phyloP scores from a whole-genome alignment of 148 eudicot species.

The Nyssa sinensis region DNA sequence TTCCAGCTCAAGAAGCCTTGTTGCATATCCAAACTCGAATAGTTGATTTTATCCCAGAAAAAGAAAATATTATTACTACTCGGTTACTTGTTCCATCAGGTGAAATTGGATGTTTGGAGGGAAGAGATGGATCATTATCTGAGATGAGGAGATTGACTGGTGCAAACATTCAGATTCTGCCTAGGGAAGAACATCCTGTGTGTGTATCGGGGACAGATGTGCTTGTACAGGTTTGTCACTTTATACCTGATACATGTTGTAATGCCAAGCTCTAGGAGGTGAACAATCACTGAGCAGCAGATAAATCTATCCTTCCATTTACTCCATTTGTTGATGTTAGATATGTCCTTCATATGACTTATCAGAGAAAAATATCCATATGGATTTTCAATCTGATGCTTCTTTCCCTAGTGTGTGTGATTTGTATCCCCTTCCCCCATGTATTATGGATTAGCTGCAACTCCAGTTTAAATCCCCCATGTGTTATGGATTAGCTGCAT shows the following conservation, averaged over 20 bases:
- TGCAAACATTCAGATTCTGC: constrained; percentile 74
- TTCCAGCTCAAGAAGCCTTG: constrained; percentile 99
- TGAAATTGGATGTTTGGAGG: constrained; percentile 66
- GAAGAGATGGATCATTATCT: constrained; percentile 54
- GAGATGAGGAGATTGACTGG: constrained; percentile 68
- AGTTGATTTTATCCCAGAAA: constrained; percentile 76
- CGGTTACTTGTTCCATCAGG: constrained; percentile 68
- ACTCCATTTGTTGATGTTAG: background rate
- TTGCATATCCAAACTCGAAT: constrained; percentile 93
- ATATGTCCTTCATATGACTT: constrained; percentile 5
- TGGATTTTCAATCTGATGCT: background rate
- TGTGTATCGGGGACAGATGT: constrained; percentile 58
- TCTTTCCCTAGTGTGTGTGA: background rate
- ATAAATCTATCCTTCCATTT: background rate
- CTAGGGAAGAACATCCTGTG: constrained; percentile 64
- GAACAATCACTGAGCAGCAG: background rate
- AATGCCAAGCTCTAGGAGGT: background rate
- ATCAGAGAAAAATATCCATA: too few species aligned
- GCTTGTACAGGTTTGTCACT: constrained; percentile 71
- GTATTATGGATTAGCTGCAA: background rate
- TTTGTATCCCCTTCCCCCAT: background rate
- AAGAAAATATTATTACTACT: constrained; percentile 84
- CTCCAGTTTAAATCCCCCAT: background rate
- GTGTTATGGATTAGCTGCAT: background rate
- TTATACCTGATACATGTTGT: background rate